A percentile compares a stretch with the other conserved stretches of the same genome.
These are phyloP conservation scores for Irpex sp. DNA, from an alignment of 1,284 basidiomycete species.

Conservation along the genomic window DNA sequence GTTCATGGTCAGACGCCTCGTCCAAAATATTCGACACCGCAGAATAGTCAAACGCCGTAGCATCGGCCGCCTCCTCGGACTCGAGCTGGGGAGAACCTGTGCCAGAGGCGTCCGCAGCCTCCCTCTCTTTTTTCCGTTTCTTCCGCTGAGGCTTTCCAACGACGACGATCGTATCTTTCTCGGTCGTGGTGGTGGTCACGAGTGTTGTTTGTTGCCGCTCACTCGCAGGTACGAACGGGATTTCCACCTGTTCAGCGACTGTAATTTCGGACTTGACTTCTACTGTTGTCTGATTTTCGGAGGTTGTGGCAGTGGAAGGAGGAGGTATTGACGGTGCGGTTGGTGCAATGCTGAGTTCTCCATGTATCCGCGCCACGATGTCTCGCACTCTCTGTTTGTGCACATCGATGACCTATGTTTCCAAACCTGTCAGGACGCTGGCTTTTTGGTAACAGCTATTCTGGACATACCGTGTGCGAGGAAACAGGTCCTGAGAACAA, in stretches of 20 bases:
- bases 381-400: slow-evolving; percentile 29
- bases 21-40: slow-evolving; percentile 78
- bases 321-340: slow-evolving; percentile 34
- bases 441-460: background rate
- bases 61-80: slow-evolving; percentile 15
- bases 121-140: slow-evolving; percentile 51
- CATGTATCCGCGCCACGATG: slow-evolving; percentile 38
- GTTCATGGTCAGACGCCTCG: slow-evolving; percentile 44
- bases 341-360: slow-evolving; percentile 43
- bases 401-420: background rate
- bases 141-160: slow-evolving; percentile 61
- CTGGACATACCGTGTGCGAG: background rate
- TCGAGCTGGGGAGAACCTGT: slow-evolving; percentile 26
- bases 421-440: background rate
- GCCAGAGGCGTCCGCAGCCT: background rate
- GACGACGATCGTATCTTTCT: slow-evolving; percentile 59
- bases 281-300: background rate
- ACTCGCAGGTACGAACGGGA: slow-evolving; percentile 66
- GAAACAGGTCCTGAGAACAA: slow-evolving; percentile 33
- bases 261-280: slow-evolving; percentile 10
- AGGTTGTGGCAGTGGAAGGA: slow-evolving; percentile 1
- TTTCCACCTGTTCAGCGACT: slow-evolving; percentile 49
- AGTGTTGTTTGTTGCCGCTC: slow-evolving; percentile 33
- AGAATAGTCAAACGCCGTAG: slow-evolving; percentile 65
- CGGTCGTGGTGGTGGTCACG: slow-evolving; percentile 32